Base-by-base conservation (phyloP, 305 asterid genomes). In the Fraxinus angustifolia region DNA sequence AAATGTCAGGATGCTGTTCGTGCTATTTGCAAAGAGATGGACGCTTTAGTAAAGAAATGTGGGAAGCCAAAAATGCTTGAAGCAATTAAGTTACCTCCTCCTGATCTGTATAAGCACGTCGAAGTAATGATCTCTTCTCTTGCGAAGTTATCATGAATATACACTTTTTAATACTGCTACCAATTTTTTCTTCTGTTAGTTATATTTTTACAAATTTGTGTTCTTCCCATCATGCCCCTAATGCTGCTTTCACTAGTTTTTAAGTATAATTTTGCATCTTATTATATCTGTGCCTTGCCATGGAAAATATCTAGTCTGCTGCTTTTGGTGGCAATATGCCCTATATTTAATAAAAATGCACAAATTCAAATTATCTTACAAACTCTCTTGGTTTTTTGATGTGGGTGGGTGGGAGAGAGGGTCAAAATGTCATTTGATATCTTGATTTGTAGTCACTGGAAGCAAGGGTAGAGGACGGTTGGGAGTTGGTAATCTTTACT, bases 11-110 rank as follows among this genome's bases (percentile, higher is more conserved):
- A 94, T 74, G 98, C 99, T 81, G 97, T 96, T 80, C 86, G 87
- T 78, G 88, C 86, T 86, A 96, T 94, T 84, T 92, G 97, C 88
- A 83, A 81, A 72, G 97, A 88, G 87, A 91, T 96, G 87, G 92
- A 90, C 72, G 84, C 88, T 86, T 85, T 96, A 78, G 99, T 93
- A 91, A 88, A 89, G 91, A 91, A 81, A 87, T 91, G 97, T 78
- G 99, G 99, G 85, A 94, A 94, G 85, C 92, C 91, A 67, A 96
- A 96, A 90, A 87, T 94, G 98, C 88, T 92, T 75, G 99, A 96
- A 35, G 97, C 97, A 78, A 91, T 96, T 85, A 90, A 85, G 85
- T 87, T 96, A 84, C 99, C 99, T 81, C 99, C 99, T 81, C 89
- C 93, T 19, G 96, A 94, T 91, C 90, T 96, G 80, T 96, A 94